phyloP scores from a whole-genome alignment of 2,329 filamentous ascomycete genomes.

The Aspergillus sp. region DNA sequence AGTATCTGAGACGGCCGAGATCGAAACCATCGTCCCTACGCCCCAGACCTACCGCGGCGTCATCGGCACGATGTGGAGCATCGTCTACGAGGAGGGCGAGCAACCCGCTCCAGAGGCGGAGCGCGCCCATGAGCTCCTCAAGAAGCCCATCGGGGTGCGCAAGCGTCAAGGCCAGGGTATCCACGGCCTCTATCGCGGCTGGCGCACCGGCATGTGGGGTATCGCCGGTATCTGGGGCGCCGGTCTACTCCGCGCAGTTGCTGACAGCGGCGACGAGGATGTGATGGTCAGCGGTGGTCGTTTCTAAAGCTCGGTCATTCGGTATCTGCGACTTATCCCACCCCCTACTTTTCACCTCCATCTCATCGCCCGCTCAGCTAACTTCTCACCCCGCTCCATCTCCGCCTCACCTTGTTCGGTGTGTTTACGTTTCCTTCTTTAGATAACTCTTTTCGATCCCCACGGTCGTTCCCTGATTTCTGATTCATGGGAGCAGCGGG shows the following conservation, averaged over 20 bases:
- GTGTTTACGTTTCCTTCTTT: not conserved
- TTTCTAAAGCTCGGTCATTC: constrained; percentile 22
- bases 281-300: constrained; percentile 30
- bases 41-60: constrained; percentile 78
- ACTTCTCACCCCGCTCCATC: not conserved
- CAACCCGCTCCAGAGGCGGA: constrained; percentile 47
- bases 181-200: constrained; percentile 57
- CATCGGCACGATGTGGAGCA: constrained; percentile 85
- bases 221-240: constrained; percentile 57
- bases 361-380: not conserved
- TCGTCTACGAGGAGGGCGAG: constrained; percentile 77
- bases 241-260: constrained; percentile 40
- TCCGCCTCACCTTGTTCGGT: not conserved
- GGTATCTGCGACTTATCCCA: not conserved
- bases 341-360: not conserved
- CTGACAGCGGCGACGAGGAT: constrained; percentile 38
- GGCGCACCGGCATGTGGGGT: constrained; percentile 57
- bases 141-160: constrained; percentile 36
- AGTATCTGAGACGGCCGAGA: constrained; percentile 21
- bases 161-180: constrained; percentile 55
- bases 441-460: not conserved
- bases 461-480: constrained; percentile 1
- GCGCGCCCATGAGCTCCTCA: constrained; percentile 32
- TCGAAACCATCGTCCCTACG: constrained; percentile 75
- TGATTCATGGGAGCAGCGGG: not conserved